Base-by-base conservation (phyloP, 257 asterid genomes). In the Primulina eburnea region DNA sequence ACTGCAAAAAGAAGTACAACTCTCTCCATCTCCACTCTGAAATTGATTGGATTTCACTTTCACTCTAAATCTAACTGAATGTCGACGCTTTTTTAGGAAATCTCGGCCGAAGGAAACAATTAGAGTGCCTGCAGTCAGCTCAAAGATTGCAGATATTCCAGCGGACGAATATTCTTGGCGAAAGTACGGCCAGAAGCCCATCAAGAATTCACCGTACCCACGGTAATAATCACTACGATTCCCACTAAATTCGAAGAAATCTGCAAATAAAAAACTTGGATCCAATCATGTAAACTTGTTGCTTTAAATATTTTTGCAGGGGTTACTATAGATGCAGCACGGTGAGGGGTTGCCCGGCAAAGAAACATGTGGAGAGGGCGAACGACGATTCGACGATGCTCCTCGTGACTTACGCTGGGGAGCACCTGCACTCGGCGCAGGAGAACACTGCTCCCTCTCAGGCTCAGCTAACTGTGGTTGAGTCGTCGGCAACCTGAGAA, bases 291-390 rank as follows among this genome's bases (percentile, higher is more conserved):
- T 71, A 70, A 26, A 77, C 35, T 11, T 30, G 5, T 20, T n/a
- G 38, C 0, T 4, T 5, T 6, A 8, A 0, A 57, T 9, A 0
- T 30, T 66, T 10, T 75, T 69, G 60, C 85, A 91, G 97, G 84
- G 96, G 95, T 16, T 91, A 91, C 35, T 91, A 91, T 68, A 91
- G 76, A 74, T 91, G 97, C 24, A 91, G 96, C 35, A 85, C 86
- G 0, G 77, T 87, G 37, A 77, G 86, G 43, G 92, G 91, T 0
- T 91, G 97, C 62, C 96, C 96, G 14, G 97, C 97, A 0, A 84
- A 89, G 71, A 91, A 91, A 76, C 95, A 91, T 60, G 96, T 91
- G 62, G 97, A 91, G 80, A 86, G 95, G 74, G 95, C 95, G 1
- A 79, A 75, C 2, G 97, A 91, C 43, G 95, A 91, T 75, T 91